Evolutionary conservation across 306 rosid species (phyloP), one percentile per base, ranked within the genome.

Genomic region (Neltuma alba): DNA sequence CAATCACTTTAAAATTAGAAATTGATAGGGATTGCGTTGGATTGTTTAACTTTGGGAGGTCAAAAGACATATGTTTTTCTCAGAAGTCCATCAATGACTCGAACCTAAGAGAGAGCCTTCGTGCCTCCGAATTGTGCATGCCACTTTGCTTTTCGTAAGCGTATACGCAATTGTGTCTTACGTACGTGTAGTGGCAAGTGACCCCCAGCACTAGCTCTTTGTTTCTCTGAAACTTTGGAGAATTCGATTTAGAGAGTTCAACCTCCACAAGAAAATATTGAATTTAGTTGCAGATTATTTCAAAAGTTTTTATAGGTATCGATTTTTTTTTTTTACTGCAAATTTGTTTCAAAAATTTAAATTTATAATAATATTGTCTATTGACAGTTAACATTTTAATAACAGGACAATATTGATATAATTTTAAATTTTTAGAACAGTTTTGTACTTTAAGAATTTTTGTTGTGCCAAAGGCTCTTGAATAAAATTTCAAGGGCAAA

Each of bases 21-120:
- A n/a, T n/a, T 13, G 63, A 75, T 75, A n/a, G 7, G 15, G 50
- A n/a, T 36, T 65, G 45, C 62, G 33, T 45, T 54, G 5, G 47
- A 28, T 63, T 64, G 61, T 54, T 81, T 76, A 21, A 52, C 72
- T 73, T 52, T 75, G 34, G 61, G 28, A 72, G 47, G 28, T 16
- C 13, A 61, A 30, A 34, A 44, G 18, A 52, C 5, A 54, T 5
- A 37, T 37, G n/a, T 20, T 6, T n/a, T 27, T n/a, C 27, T n/a
- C n/a, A 18, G 18, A 48, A 48, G 55, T 16, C 77, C 48, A 20
- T 20, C 25, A 38, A 57, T 25, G 63, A 64, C 44, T 72, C 68
- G 14, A 70, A 54, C n/a, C 0, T 57, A 6, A 47, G 25, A n/a
- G 14, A 21, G 25, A 16, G 31, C 40, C 69, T 21, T 70, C 15